These are phyloP conservation scores for Porcisia hertigi DNA, from an alignment of 208 protist species.

Conservation along the genomic window DNA sequence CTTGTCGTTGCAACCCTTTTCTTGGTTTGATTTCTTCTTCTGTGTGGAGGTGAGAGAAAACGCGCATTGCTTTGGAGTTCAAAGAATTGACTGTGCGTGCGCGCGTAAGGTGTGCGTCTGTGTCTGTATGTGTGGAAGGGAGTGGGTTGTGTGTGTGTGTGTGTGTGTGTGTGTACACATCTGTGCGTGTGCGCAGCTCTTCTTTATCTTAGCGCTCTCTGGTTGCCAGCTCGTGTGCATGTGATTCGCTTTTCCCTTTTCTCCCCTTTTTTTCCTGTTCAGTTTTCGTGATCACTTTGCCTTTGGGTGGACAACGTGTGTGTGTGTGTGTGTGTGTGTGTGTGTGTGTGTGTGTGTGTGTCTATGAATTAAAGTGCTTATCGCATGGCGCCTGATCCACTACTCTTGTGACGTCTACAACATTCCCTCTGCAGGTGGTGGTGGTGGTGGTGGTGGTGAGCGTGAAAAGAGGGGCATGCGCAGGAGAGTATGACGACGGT, in stretches of 20 bases:
- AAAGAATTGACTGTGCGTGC: no score
- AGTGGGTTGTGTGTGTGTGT: background rate
- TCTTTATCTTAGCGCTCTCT: background rate
- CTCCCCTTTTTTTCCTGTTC: background rate
- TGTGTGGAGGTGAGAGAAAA: background rate
- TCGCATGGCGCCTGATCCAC: background rate
- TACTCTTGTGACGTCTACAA: background rate
- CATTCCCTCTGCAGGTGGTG: no score
- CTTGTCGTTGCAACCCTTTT: background rate
- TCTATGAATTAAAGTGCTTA: background rate
- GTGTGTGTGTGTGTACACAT: background rate
- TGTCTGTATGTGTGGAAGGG: background rate
- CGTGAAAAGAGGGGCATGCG: no score
- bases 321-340: constrained; percentile 1
- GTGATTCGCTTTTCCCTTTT: background rate
- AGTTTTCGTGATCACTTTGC: background rate
- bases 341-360: background rate
- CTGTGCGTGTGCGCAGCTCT: background rate
- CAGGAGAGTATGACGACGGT: no score
- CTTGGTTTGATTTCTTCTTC: constrained; percentile 7
- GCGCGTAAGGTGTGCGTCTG: background rate
- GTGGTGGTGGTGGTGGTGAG: no score
- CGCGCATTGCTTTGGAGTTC: background rate
- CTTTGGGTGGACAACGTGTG: background rate
- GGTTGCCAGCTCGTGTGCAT: background rate